Evolutionary conservation across 2,329 filamentous ascomycete species (phyloP), one percentile per base, ranked within the genome.

Genomic region (Aspergillus intermedius): DNA sequence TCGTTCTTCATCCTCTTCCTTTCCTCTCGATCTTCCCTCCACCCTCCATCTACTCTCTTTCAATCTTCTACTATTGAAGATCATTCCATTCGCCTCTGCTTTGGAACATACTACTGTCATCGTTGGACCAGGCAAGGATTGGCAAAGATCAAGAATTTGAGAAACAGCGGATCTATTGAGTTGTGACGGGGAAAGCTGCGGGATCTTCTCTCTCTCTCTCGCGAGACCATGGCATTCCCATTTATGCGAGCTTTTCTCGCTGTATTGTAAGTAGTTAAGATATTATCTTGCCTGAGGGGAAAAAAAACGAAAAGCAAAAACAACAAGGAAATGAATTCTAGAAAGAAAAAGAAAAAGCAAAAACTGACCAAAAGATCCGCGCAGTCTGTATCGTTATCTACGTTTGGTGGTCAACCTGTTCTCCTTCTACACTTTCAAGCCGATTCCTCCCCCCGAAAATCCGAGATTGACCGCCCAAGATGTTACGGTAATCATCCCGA

Each of bases 401-500:
- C 87, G 91, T 56, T 79, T 95, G 58, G 76, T 95, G 60, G 84
- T 95, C 59, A 93, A 96, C 66, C 82, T 88, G 61, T 74, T 87
- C 60, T 89, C 87, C 60, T 91, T 94, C 67, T 93, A 88, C 87
- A 77, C 77, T 9, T 95, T 95, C 74, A 87, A 83, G 69, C 90
- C 91, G 22, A 87, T 90, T 53, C 87, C 87, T 39, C 86, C 91
- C 47, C 86, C 89, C 37, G 81, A 82, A 50, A 87, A 89, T 54
- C 89, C 91, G n/a, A 83, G 77, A 41, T 84, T 90, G 65, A 88
- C 83, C 23, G 80, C 83, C 30, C 74, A 87, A 58, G 88, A 97
- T 79, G 90, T 95, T 61, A 95, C 91, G 5, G 89, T 96, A 55
- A 88, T 97, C 60, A 87, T 96, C 52, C 91, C 91, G 6, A 94